These are phyloP conservation scores for Ceratocystis papillata DNA, from an alignment of 2,329 filamentous ascomycete species.

Conservation along the genomic window DNA sequence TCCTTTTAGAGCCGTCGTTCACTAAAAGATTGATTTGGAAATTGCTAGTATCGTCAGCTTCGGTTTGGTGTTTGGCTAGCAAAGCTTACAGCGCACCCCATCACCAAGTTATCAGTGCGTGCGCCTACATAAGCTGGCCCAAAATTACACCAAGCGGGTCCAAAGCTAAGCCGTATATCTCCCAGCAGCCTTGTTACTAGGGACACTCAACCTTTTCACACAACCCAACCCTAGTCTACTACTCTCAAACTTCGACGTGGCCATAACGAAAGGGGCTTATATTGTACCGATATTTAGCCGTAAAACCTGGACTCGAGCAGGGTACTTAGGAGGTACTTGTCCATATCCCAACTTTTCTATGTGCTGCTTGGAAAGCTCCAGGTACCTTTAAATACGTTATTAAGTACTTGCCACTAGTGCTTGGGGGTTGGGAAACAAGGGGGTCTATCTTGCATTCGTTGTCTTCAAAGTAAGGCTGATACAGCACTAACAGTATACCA, in stretches of 20 bases:
- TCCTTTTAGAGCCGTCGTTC: background rate
- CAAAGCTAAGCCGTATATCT: background rate
- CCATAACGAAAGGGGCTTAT: slow-evolving; percentile 20
- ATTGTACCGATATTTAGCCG: slow-evolving; percentile 15
- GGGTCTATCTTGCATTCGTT: slow-evolving; percentile 4
- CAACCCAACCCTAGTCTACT: slow-evolving; percentile 7
- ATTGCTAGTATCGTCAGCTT: slow-evolving; percentile 9
- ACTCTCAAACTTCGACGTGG: slow-evolving; percentile 21
- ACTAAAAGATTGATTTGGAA: background rate
- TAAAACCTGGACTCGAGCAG: background rate
- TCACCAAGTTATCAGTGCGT: background rate
- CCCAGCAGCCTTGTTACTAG: slow-evolving; percentile 10
- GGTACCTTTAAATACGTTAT: background rate
- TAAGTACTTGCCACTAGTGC: slow-evolving; percentile 12
- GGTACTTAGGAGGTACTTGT: slow-evolving; percentile 15
- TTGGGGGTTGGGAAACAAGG: slow-evolving; percentile 24
- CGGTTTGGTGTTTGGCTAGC: background rate
- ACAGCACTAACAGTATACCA: slow-evolving; percentile 13
- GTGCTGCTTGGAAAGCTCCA: background rate
- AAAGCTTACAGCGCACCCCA: background rate
- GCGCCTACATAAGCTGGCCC: background rate
- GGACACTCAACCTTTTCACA: background rate
- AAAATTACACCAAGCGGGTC: slow-evolving; percentile 1
- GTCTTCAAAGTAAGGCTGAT: background rate
- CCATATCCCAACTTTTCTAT: background rate